These are phyloP conservation scores for Plantago ovata DNA, from an alignment of 257 asterid genomes.

Conservation along the genomic window DNA sequence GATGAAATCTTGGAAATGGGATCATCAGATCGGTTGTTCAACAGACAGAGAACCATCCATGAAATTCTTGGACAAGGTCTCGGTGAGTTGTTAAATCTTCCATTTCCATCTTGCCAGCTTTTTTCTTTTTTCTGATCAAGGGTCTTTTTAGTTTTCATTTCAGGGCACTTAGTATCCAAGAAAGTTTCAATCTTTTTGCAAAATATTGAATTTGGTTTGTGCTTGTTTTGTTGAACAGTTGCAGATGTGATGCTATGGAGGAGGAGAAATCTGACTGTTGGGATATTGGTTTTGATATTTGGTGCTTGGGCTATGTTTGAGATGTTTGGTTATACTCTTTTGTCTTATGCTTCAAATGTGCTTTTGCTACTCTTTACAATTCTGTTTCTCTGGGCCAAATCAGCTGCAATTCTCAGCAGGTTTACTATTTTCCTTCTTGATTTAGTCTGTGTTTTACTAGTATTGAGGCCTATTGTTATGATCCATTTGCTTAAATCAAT, in stretches of 20 bases:
- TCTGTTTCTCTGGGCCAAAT: slow-evolving; percentile 88
- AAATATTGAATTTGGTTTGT: slow-evolving; percentile 13
- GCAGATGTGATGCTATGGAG: slow-evolving; percentile 92
- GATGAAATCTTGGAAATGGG: slow-evolving; percentile 45
- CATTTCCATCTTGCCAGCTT: slow-evolving; percentile 1
- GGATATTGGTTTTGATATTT: slow-evolving; percentile 45
- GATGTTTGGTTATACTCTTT: slow-evolving; percentile 67
- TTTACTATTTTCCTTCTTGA: slow-evolving; percentile 15
- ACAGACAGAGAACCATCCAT: slow-evolving; percentile 64
- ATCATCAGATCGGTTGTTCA: slow-evolving; percentile 56
- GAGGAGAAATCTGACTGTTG: slow-evolving; percentile 42
- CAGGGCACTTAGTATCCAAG: background rate
- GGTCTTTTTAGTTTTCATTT: background rate
- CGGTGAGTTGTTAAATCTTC: slow-evolving; percentile 40
- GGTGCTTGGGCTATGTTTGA: slow-evolving; percentile 87
- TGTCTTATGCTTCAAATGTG: slow-evolving; percentile 67
- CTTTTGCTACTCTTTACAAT: slow-evolving; percentile 70
- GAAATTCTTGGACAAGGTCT: slow-evolving; percentile 81
- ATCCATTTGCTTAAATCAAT: no score
- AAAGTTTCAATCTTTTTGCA: background rate
- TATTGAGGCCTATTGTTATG: background rate
- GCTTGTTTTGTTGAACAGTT: slow-evolving; percentile 36
- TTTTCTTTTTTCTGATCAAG: slow-evolving; percentile 9
- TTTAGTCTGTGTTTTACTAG: background rate
- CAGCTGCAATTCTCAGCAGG: slow-evolving; percentile 87